Conservation (phyloP, 139 green algal species). For the Haematococcus sp. region DNA sequence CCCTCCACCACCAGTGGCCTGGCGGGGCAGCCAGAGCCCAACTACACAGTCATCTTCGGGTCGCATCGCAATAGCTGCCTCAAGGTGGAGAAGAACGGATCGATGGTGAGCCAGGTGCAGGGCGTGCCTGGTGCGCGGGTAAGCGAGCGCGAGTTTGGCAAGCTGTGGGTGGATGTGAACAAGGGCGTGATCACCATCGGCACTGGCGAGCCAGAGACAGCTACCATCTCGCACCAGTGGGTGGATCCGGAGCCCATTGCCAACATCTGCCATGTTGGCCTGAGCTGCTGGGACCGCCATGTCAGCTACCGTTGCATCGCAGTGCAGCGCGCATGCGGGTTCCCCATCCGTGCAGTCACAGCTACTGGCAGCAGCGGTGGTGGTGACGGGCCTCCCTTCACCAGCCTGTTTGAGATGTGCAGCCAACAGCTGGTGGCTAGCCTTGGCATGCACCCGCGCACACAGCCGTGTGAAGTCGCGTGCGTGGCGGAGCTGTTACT, state of each 20-base stretch:
- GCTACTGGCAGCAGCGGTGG: background rate
- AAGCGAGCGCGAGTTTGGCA: conserved; percentile 31
- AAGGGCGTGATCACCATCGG: conserved; percentile 57
- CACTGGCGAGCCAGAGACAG: conserved; percentile 32
- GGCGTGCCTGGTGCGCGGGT: conserved; percentile 24
- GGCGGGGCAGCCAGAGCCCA: conserved; percentile 39
- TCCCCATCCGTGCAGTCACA: background rate
- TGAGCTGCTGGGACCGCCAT: conserved; percentile 87
- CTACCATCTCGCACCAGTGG: conserved; percentile 32
- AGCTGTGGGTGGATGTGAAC: conserved; percentile 67
- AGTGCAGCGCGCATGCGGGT: conserved; percentile 4
- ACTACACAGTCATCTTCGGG: conserved; percentile 88
- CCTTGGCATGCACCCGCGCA: background rate
- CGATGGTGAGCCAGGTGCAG: conserved; percentile 28
- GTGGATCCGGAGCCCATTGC: conserved; percentile 46
- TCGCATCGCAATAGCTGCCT: conserved; percentile 82
- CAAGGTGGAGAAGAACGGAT: conserved; percentile 80
- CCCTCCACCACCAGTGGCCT: conserved; percentile 7
- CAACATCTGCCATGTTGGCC: conserved; percentile 50
- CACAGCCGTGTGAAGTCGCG: background rate
- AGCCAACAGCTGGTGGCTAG: background rate
- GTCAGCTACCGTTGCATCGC: conserved; percentile 64
- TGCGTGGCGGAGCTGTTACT: conserved; percentile 44
- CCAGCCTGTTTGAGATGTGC: background rate
- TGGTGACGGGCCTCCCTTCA: too few relatives aligned